Evolutionary conservation across 1,284 basidiomycete genomes (phyloP), one percentile per base, ranked within the genome.

Genomic region (Fomes fomentarius): DNA sequence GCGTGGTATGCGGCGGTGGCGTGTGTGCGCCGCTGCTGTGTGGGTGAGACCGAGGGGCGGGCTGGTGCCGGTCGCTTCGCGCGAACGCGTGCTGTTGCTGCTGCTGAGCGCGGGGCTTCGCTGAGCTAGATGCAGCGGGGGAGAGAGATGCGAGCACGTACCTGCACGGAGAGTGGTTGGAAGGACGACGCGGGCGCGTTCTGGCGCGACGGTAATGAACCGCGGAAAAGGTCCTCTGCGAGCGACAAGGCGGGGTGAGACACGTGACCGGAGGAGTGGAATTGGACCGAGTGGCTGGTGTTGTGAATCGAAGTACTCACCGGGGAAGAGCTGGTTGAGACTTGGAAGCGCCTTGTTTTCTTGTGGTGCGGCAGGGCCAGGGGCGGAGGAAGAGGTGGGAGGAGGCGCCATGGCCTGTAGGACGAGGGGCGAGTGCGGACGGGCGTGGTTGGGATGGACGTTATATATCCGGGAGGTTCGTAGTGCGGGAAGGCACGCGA

Each of bases 241-340:
- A 48, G 33, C 33, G 39, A 6, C 9, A n/a, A n/a, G 28, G 38
- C 9, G 15, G n/a, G 24, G 51, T 49, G 19, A 50, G 52, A 17
- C 34, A 39, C 35, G 44, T 44, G 38, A 46, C 14, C 5, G 21
- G 19, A 8, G 30, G 51, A 31, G 25, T 46, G 33, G 26, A 39
- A 30, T 12, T 30, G 28, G 7, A 33, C n/a, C n/a, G n/a, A n/a
- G n/a, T n/a, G n/a, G n/a, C n/a, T n/a, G n/a, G n/a, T n/a, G n/a
- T n/a, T n/a, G 45, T 31, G 31, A 17, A n/a, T 5, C 19, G 35
- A 30, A 12, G 25, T 2, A 49, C 63, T 19, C 34, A 65, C 65
- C 67, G 35, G 67, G 66, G 45, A 66, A 65, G 47, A 68, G 57
- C 51, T 68, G 64, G 50, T 67, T 61, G 62, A 68, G 66, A 60